These are phyloP conservation scores for Camellia oleifera DNA, from an alignment of 179 eudicot genomes.

Conservation along the genomic window DNA sequence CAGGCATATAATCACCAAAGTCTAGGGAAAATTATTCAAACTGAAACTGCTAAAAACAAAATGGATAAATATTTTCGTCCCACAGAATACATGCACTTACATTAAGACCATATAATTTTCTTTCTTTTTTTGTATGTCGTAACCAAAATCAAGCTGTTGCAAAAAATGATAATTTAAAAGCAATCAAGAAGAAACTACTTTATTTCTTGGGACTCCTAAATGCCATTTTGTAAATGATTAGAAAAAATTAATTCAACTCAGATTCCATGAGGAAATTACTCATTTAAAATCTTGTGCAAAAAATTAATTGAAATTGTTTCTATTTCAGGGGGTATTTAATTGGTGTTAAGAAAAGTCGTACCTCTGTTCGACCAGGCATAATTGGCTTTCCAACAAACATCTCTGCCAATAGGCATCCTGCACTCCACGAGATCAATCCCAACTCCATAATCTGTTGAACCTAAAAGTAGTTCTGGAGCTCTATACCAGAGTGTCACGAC, in stretches of 20 bases:
- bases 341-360: conserved; percentile 4
- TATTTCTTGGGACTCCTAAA: neutral
- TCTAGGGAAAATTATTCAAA: neutral
- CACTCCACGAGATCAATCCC: conserved; percentile 60
- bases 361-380: conserved; percentile 55
- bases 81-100: too few species aligned
- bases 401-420: conserved; percentile 51
- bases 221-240: neutral
- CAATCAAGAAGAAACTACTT: neutral
- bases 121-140: neutral
- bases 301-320: neutral
- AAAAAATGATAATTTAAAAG: neutral
- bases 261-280: neutral
- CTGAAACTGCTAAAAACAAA: neutral
- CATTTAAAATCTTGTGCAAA: neutral
- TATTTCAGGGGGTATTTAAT: neutral
- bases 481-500: conserved; percentile 58
- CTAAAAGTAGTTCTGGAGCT: conserved; percentile 49
- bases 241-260: neutral
- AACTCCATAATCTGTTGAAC: conserved; percentile 47
- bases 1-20: neutral
- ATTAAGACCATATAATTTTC: neutral
- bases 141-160: neutral
- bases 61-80: too few species aligned
- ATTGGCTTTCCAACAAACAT: conserved; percentile 48